A percentile compares a stretch with the other conserved stretches of the same genome.
Conservation (phyloP, 805 yeast genomes). For the Metschnikowia santaceciliae region DNA sequence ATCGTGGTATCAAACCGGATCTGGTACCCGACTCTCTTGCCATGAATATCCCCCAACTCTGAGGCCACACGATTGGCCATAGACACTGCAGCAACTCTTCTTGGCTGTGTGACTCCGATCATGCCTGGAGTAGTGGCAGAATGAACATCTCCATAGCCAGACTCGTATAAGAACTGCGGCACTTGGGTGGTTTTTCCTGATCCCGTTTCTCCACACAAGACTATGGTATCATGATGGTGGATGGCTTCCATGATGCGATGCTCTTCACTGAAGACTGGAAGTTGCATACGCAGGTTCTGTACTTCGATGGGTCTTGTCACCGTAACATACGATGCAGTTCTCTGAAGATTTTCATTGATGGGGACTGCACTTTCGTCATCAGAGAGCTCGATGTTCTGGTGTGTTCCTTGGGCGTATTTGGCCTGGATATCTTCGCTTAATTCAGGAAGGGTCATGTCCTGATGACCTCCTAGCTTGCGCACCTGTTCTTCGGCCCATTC, state of each 20-base stretch:
- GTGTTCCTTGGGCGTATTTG: slow-evolving; percentile 58
- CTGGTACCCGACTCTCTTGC: slow-evolving; percentile 70
- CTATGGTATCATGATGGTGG: slow-evolving; percentile 84
- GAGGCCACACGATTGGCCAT: slow-evolving; percentile 78
- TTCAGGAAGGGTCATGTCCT: slow-evolving; percentile 41
- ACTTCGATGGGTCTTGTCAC: slow-evolving; percentile 64
- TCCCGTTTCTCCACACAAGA: slow-evolving; percentile 97
- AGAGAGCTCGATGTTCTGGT: slow-evolving; percentile 46
- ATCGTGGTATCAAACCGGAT: slow-evolving; percentile 74
- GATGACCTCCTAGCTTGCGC: slow-evolving; percentile 57
- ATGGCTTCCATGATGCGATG: slow-evolving; percentile 94
- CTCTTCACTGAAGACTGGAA: slow-evolving; percentile 91
- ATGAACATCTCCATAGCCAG: slow-evolving; percentile 78
- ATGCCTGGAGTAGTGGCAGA: slow-evolving; percentile 66
- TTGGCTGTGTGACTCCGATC: slow-evolving; percentile 95
- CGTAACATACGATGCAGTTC: slow-evolving; percentile 65
- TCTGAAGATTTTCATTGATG: slow-evolving; percentile 45
- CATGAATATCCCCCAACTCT: slow-evolving; percentile 67
- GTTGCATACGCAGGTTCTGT: slow-evolving; percentile 60
- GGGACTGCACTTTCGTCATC: slow-evolving; percentile 60
- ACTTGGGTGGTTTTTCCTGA: slow-evolving; percentile 98
- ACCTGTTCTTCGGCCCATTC: slow-evolving; percentile 83
- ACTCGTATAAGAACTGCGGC: slow-evolving; percentile 91
- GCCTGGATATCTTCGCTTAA: slow-evolving; percentile 46
- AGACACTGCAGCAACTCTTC: slow-evolving; percentile 91